Percentiles rank a stretch among this genome's conserved stretches.
Evolutionary conservation across 768 basidiomycete species (phyloP).

Genomic region (Filobasidium floriforme): DNA sequence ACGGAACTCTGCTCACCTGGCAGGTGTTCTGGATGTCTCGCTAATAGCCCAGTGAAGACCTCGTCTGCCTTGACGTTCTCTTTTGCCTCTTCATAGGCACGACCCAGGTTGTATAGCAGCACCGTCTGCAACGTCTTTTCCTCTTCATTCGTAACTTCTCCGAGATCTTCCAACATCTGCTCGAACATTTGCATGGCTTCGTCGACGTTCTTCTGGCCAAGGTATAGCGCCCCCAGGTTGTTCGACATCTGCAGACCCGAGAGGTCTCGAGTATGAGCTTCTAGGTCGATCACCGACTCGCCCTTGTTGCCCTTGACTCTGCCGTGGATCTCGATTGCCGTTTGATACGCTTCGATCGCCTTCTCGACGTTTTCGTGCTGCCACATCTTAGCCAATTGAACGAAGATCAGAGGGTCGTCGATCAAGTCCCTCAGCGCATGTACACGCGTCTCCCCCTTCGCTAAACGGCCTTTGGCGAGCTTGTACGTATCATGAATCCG

Average conservation of each 20-base stretch:
- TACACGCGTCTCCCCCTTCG: conserved; percentile 39
- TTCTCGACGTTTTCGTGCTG: conserved; percentile 70
- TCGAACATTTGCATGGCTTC: conserved; percentile 39
- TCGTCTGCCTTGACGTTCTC: conserved; percentile 66
- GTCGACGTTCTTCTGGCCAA: conserved; percentile 54
- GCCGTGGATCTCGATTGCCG: conserved; percentile 56
- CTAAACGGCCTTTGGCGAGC: conserved; percentile 45
- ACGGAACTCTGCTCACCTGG: conserved; percentile 59
- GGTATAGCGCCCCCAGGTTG: conserved; percentile 68
- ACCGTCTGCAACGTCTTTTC: conserved; percentile 59
- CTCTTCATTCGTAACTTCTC: conserved; percentile 29
- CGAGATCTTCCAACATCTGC: conserved; percentile 33
- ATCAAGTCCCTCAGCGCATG: conserved; percentile 52
- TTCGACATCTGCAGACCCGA: conserved; percentile 66
- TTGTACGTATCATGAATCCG: conserved; percentile 37
- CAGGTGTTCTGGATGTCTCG: conserved; percentile 89
- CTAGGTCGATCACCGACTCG: neutral
- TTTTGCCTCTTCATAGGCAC: conserved; percentile 79
- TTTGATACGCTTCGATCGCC: conserved; percentile 62
- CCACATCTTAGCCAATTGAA: conserved; percentile 87
- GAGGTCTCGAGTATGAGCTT: conserved; percentile 24
- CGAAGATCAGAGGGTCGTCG: conserved; percentile 77
- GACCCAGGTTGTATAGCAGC: conserved; percentile 81
- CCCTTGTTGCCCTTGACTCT: conserved; percentile 33
- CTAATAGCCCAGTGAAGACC: conserved; percentile 76